Evolutionary conservation across 202 grass and related monocot species (phyloP), one percentile per base, ranked within the genome.

Genomic region (Hordeum pubiflorum): DNA sequence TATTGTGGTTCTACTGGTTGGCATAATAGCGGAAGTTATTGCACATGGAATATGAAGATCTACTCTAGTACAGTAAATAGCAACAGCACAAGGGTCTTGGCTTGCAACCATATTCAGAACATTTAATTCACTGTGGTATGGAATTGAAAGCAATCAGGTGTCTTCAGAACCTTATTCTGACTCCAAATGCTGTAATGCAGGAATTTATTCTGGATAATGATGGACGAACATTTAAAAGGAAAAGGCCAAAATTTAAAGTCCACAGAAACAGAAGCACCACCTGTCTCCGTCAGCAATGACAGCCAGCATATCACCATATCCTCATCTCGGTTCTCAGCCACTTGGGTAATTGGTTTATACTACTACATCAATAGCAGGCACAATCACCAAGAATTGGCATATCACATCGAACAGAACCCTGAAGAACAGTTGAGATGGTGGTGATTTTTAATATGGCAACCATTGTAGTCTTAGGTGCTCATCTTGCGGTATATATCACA

Each of bases 151-250:
- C 82, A 79, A 88, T 91, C 77, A 82, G 66, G 58, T 78, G 77
- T 78, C 40, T 84, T 74, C 85, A 79, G 89, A 91, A 91, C 85
- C 82, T 91, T 82, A 79, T 79, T 79, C 59, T 87, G 73, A 82
- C 66, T 76, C 85, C 72, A 34, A 84, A 78, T 64, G 72, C 89
- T 65, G 56, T 81, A 87, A 82, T 54, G 72, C 89, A 77, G 71
- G 85, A 87, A 91, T 87, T 87, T 91, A 91, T 87, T 87, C 89
- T 15, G n/a, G 85, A 91, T 85, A 83, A 84, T 85, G 81, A 85
- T 84, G 59, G 63, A 67, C 2, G 8, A 44, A 76, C 81, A 91
- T 87, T 84, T 78, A 79, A 85, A 84, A 83, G 78, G 82, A 85
- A 88, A 82, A 77, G 29, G 21, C 40, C 82, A 87, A 91, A 88